These are phyloP conservation scores for Bonia amplexicaulis DNA, from an alignment of 176 grass and related monocot genomes.

Conservation along the genomic window DNA sequence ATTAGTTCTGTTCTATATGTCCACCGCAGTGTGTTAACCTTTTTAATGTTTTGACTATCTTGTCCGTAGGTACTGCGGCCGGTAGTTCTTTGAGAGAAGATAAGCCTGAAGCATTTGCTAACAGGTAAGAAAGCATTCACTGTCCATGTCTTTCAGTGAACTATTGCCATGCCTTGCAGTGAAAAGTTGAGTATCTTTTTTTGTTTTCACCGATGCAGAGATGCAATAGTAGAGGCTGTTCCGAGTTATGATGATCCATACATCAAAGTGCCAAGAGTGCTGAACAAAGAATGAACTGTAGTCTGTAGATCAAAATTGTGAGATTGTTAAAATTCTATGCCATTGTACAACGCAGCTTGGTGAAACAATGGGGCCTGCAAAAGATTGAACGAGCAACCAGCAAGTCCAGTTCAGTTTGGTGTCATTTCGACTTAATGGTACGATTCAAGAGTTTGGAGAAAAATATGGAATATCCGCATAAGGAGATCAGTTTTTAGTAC, in stretches of 20 bases:
- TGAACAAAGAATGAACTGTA: constrained; percentile 67
- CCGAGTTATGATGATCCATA: constrained; percentile 74
- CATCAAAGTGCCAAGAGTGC: constrained; percentile 81
- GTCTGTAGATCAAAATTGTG: constrained; percentile 10
- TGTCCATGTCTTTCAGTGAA: background rate
- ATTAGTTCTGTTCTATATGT: background rate
- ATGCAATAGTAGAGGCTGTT: constrained; percentile 56
- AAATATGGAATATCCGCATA: background rate
- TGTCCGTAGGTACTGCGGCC: constrained; percentile 34
- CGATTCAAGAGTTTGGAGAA: background rate
- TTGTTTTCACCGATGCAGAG: constrained; percentile 39
- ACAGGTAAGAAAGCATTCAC: constrained; percentile 42
- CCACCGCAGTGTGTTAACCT: background rate
- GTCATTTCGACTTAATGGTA: background rate
- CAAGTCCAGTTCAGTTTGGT: background rate
- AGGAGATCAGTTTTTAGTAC: background rate
- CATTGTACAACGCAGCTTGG: background rate
- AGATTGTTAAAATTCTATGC: background rate
- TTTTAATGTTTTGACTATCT: constrained; percentile 1
- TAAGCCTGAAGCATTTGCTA: constrained; percentile 64
- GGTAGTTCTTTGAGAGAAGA: constrained; percentile 58
- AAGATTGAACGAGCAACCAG: background rate
- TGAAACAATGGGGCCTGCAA: background rate
- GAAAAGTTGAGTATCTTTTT: background rate
- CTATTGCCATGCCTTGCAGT: background rate